Evolutionary conservation across 768 basidiomycete species (phyloP).

Genomic region (Panellus pusillus): DNA sequence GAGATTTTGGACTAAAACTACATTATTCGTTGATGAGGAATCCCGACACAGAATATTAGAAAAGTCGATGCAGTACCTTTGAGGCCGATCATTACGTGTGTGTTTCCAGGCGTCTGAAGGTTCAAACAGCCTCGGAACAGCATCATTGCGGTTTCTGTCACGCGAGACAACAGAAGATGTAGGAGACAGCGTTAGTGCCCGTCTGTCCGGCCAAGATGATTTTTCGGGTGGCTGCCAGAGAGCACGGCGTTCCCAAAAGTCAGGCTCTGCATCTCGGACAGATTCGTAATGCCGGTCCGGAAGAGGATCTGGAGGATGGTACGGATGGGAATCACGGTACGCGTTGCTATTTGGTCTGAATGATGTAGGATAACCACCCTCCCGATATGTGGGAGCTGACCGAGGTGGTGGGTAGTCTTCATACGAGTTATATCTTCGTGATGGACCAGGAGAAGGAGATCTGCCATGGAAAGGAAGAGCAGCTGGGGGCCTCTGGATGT

Average conservation of each 20-base stretch:
- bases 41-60: conserved; percentile 17
- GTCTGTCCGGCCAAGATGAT: conserved; percentile 42
- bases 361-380: conserved; percentile 33
- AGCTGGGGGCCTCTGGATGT: conserved; percentile 34
- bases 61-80: conserved; percentile 35
- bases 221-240: conserved; percentile 40
- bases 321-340: conserved; percentile 28
- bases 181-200: conserved; percentile 40
- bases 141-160: conserved; percentile 32
- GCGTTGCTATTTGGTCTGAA: conserved; percentile 39
- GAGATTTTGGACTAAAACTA: conserved; percentile 28
- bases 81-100: conserved; percentile 47
- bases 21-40: conserved; percentile 10
- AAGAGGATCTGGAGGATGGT: conserved; percentile 50
- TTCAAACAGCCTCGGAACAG: conserved; percentile 60
- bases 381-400: conserved; percentile 35
- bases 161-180: conserved; percentile 27
- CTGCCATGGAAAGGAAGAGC: conserved; percentile 39
- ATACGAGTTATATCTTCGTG: conserved; percentile 44
- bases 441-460: conserved; percentile 50
- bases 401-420: conserved; percentile 53
- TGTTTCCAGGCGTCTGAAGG: conserved; percentile 75
- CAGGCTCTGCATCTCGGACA: conserved; percentile 39
- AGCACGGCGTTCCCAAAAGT: conserved; percentile 47
- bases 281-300: conserved; percentile 48